Evolutionary conservation across 306 rosid genomes (phyloP).

Genomic region (apple (Malus domestica)): ASM211411v1 NC_041801.1:10136501-10137000

Average conservation of each 20-base stretch:
- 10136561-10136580: background rate
- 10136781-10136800: constrained; percentile 3
- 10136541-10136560: background rate
- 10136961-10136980: background rate
- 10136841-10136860: constrained; percentile 13
- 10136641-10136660: background rate
- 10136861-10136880: background rate
- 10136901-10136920: background rate
- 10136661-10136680: background rate
- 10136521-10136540: constrained; percentile 2
- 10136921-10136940: background rate
- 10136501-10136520: constrained; percentile 11
- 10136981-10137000: background rate
- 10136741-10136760: background rate
- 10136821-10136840: background rate
- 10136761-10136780: background rate
- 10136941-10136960: too few relatives aligned
- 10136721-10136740: constrained; percentile 15
- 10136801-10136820: background rate
- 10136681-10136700: background rate
- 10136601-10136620: background rate
- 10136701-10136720: background rate
- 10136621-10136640: background rate
- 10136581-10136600: background rate
- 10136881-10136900: background rate